Percentiles rank a stretch among this genome's conserved stretches.
phyloP scores from a whole-genome alignment of 108 stramenopile species.

The Conticribra guillardii region DNA sequence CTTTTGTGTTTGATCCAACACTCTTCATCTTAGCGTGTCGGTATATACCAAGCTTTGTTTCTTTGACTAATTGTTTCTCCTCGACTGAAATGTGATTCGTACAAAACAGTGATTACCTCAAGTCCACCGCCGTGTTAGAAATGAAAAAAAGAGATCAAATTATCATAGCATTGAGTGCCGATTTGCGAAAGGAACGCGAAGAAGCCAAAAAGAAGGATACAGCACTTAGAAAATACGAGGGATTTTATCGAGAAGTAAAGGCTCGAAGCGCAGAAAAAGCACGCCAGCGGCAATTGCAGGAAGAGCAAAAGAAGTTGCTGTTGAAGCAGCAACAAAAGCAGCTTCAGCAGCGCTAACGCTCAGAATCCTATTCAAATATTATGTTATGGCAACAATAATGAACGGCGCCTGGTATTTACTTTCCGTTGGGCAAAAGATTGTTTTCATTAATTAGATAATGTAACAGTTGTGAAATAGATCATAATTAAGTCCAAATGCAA shows the following conservation, averaged over 20 bases:
- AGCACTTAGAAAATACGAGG: constrained; percentile 85
- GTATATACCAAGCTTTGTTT: neutral
- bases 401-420: no score
- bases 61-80: neutral
- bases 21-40: no score
- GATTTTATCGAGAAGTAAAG: constrained; percentile 87
- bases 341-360: neutral
- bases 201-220: constrained; percentile 85
- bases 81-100: neutral
- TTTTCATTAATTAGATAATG: no score
- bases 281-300: constrained; percentile 56
- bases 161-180: constrained; percentile 76
- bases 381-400: no score
- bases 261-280: constrained; percentile 84
- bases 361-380: neutral
- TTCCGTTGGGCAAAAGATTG: no score
- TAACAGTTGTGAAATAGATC: no score
- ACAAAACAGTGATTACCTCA: constrained; percentile 25
- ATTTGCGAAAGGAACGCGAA: constrained; percentile 84
- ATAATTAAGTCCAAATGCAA: no score
- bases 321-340: constrained; percentile 7
- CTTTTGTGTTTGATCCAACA: no score
- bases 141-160: constrained; percentile 75
- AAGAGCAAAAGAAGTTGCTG: constrained; percentile 33
- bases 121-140: constrained; percentile 53